A percentile compares a stretch with the other conserved stretches of the same genome.
Conservation (phyloP, 208 protist genomes). For the Naegleria lovaniensis region DNA sequence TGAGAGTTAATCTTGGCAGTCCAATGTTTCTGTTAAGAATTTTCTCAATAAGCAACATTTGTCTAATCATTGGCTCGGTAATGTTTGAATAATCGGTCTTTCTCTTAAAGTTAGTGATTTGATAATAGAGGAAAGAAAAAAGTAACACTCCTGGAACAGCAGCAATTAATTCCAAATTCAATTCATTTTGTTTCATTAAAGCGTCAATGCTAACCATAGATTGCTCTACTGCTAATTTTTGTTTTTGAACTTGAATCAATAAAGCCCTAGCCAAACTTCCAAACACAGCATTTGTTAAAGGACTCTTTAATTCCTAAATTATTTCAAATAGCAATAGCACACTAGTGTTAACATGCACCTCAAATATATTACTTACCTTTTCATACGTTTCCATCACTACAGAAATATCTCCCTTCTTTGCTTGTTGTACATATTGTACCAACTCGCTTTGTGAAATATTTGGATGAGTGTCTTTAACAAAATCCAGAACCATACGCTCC, state of each 20-base stretch:
- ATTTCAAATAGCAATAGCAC: too few relatives aligned
- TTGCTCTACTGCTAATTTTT: slow-evolving; percentile 22
- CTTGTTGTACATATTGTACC: not conserved
- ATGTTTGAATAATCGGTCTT: slow-evolving; percentile 2
- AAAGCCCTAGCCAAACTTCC: not conserved
- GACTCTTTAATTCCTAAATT: not conserved
- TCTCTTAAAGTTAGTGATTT: not conserved
- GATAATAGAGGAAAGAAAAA: not conserved
- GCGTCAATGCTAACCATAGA: slow-evolving; percentile 10
- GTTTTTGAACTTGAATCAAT: slow-evolving; percentile 29
- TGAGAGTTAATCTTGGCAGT: not conserved
- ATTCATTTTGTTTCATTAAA: slow-evolving; percentile 26
- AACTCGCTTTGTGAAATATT: not conserved
- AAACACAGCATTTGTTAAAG: slow-evolving; percentile 9
- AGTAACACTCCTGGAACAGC: slow-evolving; percentile 18
- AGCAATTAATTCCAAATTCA: slow-evolving; percentile 25
- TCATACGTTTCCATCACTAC: slow-evolving; percentile 19
- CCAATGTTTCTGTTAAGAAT: not conserved
- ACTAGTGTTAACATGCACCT: too few relatives aligned
- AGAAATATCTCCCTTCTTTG: not conserved
- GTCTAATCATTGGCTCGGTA: not conserved
- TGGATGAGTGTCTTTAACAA: not conserved
- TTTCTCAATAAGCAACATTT: not conserved
- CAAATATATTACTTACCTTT: too few relatives aligned
- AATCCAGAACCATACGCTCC: slow-evolving; percentile 17